A percentile compares a stretch with the other conserved stretches of the same genome.
Evolutionary conservation across 2,329 filamentous ascomycete species (phyloP).

Genomic region (Domatiomyces globalis): DNA sequence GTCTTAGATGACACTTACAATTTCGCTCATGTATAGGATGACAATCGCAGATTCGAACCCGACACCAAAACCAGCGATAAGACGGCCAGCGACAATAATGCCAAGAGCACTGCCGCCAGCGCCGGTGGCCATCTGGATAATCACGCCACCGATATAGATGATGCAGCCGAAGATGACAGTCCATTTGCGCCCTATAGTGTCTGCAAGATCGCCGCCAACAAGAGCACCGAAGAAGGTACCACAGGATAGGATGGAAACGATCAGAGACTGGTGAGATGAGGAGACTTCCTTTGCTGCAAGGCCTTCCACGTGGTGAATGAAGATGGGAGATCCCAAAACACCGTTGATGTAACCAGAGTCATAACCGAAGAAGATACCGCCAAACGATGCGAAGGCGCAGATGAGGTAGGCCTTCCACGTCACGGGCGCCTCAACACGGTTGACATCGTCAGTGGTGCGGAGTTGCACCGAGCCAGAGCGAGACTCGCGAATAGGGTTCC

Average conservation of each 20-base stretch:
- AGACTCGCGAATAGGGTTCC: neutral
- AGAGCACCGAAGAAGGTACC: slow-evolving; percentile 68
- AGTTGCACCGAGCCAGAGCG: slow-evolving; percentile 3
- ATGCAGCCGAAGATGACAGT: slow-evolving; percentile 56
- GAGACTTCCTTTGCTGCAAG: slow-evolving; percentile 24
- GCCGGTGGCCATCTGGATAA: slow-evolving; percentile 49
- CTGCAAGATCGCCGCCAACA: slow-evolving; percentile 62
- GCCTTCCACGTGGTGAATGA: slow-evolving; percentile 28
- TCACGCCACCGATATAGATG: slow-evolving; percentile 55
- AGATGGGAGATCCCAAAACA: slow-evolving; percentile 38
- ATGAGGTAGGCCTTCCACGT: slow-evolving; percentile 46
- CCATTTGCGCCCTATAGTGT: slow-evolving; percentile 58
- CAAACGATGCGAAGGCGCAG: slow-evolving; percentile 47
- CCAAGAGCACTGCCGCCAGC: slow-evolving; percentile 28
- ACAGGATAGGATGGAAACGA: slow-evolving; percentile 63
- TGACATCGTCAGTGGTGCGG: slow-evolving; percentile 27
- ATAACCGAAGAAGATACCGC: slow-evolving; percentile 47
- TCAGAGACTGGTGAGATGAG: slow-evolving; percentile 42
- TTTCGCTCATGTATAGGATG: slow-evolving; percentile 79
- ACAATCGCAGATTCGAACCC: slow-evolving; percentile 69
- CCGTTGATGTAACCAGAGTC: slow-evolving; percentile 44
- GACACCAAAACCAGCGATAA: slow-evolving; percentile 63
- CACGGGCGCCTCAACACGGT: slow-evolving; percentile 44
- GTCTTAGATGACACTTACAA: slow-evolving; percentile 26
- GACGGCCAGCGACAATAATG: slow-evolving; percentile 56